A percentile compares a stretch with the other conserved stretches of the same genome.
These are phyloP conservation scores for Tricholoma bakamatsutake DNA, from an alignment of 768 basidiomycete genomes.

Conservation along the genomic window DNA sequence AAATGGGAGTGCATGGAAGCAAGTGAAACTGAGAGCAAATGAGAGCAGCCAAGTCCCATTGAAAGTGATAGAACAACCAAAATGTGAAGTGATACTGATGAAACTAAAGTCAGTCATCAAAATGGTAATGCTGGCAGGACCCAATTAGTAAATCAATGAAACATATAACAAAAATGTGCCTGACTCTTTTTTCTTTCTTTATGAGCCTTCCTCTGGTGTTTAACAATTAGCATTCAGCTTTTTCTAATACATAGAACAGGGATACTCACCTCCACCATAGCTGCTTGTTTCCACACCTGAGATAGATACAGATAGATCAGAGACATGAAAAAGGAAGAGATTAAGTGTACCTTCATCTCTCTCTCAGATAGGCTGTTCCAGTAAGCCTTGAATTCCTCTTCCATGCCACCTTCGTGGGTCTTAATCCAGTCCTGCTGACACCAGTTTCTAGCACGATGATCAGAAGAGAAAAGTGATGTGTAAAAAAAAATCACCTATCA, in stretches of 20 bases:
- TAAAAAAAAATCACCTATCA: neutral
- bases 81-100: too few relatives aligned
- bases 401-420: neutral
- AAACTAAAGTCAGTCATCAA: too few relatives aligned
- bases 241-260: neutral
- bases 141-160: too few relatives aligned
- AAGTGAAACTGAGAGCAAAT: slow-evolving; percentile 18
- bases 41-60: too few relatives aligned
- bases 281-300: neutral
- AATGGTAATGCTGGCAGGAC: too few relatives aligned
- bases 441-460: neutral
- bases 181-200: too few relatives aligned
- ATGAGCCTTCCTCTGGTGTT: too few relatives aligned
- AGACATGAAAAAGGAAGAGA: neutral
- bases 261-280: neutral
- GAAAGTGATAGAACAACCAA: too few relatives aligned
- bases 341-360: neutral
- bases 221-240: neutral
- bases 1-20: too few relatives aligned
- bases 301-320: neutral
- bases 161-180: too few relatives aligned
- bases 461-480: neutral
- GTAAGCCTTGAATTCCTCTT: neutral
- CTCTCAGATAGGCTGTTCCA: neutral
- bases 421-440: neutral